Conservation (phyloP, 2,329 filamentous ascomycete species). For the Colletotrichum melonis region DNA sequence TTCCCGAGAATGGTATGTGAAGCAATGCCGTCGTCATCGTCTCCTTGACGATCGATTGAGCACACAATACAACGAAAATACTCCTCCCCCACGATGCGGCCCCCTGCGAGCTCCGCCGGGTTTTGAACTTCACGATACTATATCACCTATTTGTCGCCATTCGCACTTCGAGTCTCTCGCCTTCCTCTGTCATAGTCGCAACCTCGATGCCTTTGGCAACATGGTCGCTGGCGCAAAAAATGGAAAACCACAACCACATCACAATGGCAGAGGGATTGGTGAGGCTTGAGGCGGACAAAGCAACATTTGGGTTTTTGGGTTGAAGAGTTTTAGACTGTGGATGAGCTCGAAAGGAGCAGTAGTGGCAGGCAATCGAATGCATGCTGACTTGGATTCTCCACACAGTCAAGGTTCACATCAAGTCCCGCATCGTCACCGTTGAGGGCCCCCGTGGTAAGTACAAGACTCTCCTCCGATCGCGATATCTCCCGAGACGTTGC, state of each 20-base stretch:
- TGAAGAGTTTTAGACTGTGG: slow-evolving; percentile 39
- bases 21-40: slow-evolving; percentile 37
- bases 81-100: slow-evolving; percentile 11
- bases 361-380: slow-evolving; percentile 39
- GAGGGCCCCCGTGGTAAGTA: slow-evolving; percentile 90
- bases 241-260: not conserved
- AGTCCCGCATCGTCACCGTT: slow-evolving; percentile 95
- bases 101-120: slow-evolving; percentile 33
- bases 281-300: slow-evolving; percentile 14
- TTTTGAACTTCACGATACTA: slow-evolving; percentile 35
- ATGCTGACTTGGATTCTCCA: slow-evolving; percentile 50
- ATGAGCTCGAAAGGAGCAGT: slow-evolving; percentile 40
- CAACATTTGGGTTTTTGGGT: slow-evolving; percentile 28
- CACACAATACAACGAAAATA: slow-evolving; percentile 11
- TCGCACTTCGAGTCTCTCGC: not conserved
- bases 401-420: slow-evolving; percentile 97
- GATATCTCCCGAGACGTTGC: not conserved
- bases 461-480: slow-evolving; percentile 9
- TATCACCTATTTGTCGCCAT: slow-evolving; percentile 7
- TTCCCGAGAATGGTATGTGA: slow-evolving; percentile 95
- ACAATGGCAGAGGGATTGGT: slow-evolving; percentile 8
- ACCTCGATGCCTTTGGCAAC: not conserved
- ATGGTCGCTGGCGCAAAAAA: not conserved
- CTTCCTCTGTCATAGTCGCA: not conserved
- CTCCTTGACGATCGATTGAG: slow-evolving; percentile 10